A percentile compares a stretch with the other conserved stretches of the same genome.
Evolutionary conservation across 306 rosid species (phyloP).

Genomic region (Cicer arietinum): DNA sequence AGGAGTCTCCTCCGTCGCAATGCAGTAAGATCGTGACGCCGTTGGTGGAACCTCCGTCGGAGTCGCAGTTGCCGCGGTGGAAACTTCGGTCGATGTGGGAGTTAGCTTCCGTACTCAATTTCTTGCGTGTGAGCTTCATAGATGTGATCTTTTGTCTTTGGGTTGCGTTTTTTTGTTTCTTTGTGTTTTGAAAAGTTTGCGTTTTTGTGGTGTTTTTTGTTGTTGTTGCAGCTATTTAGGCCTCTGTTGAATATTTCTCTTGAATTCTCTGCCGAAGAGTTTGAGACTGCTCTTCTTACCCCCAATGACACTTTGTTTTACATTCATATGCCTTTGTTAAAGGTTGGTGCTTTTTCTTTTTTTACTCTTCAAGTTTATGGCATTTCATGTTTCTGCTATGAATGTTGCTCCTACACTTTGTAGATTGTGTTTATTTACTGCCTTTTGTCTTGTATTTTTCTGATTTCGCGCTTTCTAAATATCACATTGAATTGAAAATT

Average conservation of each 20-base stretch:
- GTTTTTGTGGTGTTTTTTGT: not conserved
- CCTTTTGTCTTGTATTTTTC: constrained; percentile 23
- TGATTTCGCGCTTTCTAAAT: constrained; percentile 20
- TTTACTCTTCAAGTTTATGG: not conserved
- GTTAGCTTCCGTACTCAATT: constrained; percentile 88
- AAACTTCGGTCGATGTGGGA: constrained; percentile 96
- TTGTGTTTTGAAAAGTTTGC: constrained; percentile 46
- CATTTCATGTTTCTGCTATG: constrained; percentile 18
- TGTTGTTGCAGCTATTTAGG: constrained; percentile 71
- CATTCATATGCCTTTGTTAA: constrained; percentile 90
- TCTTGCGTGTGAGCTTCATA: constrained; percentile 81
- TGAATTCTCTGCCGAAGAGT: constrained; percentile 95
- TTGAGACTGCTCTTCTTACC: constrained; percentile 88
- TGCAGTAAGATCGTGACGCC: constrained; percentile 86
- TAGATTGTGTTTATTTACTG: constrained; percentile 4
- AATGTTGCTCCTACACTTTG: constrained; percentile 26
- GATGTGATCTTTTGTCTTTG: constrained; percentile 47
- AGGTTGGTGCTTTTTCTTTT: constrained; percentile 66
- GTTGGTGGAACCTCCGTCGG: constrained; percentile 74
- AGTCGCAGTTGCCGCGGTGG: constrained; percentile 90
- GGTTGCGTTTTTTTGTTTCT: constrained; percentile 28
- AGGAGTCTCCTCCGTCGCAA: constrained; percentile 59
- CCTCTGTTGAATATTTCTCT: constrained; percentile 77
- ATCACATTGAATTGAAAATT: constrained; percentile 24
- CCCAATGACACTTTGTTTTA: constrained; percentile 94